Percentiles rank a stretch among this genome's conserved stretches.
Conservation (phyloP, 106 monocot genomes). For the Dioscorea alata region DNA sequence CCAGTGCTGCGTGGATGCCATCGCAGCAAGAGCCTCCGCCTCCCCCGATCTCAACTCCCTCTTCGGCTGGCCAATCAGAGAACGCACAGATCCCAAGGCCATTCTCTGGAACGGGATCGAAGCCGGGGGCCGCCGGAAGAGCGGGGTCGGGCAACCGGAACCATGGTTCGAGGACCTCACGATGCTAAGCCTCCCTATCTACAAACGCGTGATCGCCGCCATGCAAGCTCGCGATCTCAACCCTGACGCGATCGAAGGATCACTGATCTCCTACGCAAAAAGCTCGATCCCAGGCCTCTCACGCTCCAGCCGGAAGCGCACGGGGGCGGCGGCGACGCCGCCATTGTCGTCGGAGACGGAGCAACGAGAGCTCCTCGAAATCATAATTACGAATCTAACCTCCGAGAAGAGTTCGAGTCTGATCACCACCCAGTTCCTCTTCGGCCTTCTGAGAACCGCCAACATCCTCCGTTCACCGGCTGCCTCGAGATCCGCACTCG, state of each 20-base stretch:
- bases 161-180: slow-evolving; percentile 76
- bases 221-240: slow-evolving; percentile 44
- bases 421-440: slow-evolving; percentile 49
- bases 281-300: slow-evolving; percentile 71
- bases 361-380: slow-evolving; percentile 73
- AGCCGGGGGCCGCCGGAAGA: slow-evolving; percentile 27
- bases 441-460: slow-evolving; percentile 61
- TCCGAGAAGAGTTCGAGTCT: slow-evolving; percentile 32
- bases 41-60: slow-evolving; percentile 23
- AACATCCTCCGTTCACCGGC: slow-evolving; percentile 67
- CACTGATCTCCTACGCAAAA: slow-evolving; percentile 73
- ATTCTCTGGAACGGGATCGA: slow-evolving; percentile 41
- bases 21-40: slow-evolving; percentile 36
- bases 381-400: slow-evolving; percentile 58
- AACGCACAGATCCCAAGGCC: slow-evolving; percentile 11
- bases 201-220: slow-evolving; percentile 64
- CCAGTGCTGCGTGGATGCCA: slow-evolving; percentile 56
- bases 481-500: slow-evolving; percentile 33
- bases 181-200: slow-evolving; percentile 58
- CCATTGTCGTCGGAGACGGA: slow-evolving; percentile 32
- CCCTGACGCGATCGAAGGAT: slow-evolving; percentile 58
- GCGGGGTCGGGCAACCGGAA: slow-evolving; percentile 8
- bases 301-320: slow-evolving; percentile 45
- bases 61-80: slow-evolving; percentile 81
- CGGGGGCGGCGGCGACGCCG: slow-evolving; percentile 3